A percentile compares a stretch with the other conserved stretches of the same genome.
Evolutionary conservation across 345 rosid genomes (phyloP).

Genomic region (Sisymbrium altissimum): DNA sequence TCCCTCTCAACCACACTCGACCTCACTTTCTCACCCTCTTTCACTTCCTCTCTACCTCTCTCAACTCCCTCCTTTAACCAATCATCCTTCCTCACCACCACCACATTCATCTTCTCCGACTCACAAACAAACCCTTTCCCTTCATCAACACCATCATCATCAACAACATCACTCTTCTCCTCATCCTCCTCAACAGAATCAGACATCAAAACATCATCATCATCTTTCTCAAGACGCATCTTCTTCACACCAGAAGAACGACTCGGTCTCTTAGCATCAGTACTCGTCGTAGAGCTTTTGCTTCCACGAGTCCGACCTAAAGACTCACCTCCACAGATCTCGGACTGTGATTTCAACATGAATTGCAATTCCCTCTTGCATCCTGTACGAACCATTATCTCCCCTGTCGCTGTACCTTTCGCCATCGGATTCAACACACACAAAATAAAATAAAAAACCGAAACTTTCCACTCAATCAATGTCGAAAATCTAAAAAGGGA

Average conservation of each 20-base stretch:
- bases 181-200: constrained; percentile 58
- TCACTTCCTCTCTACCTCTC: background rate
- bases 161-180: constrained; percentile 70
- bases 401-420: constrained; percentile 51
- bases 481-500: background rate
- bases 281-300: constrained; percentile 6
- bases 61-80: background rate
- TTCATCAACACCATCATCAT: constrained; percentile 50
- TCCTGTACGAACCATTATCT: constrained; percentile 63
- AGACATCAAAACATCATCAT: constrained; percentile 1
- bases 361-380: constrained; percentile 84
- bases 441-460: background rate
- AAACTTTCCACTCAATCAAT: background rate
- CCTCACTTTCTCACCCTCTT: background rate
- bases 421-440: constrained; percentile 40
- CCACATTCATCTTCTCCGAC: constrained; percentile 2
- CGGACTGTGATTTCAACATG: constrained; percentile 70
- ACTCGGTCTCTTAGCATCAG: constrained; percentile 34
- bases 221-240: constrained; percentile 25
- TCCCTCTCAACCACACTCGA: background rate
- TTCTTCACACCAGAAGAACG: constrained; percentile 20
- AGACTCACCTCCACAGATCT: constrained; percentile 61
- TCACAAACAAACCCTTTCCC: constrained; percentile 31
- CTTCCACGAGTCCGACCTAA: constrained; percentile 75
- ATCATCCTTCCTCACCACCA: background rate